A percentile compares a stretch with the other conserved stretches of the same genome.
Conservation (phyloP, 2,329 filamentous ascomycete genomes). For the Botrytis porri region DNA sequence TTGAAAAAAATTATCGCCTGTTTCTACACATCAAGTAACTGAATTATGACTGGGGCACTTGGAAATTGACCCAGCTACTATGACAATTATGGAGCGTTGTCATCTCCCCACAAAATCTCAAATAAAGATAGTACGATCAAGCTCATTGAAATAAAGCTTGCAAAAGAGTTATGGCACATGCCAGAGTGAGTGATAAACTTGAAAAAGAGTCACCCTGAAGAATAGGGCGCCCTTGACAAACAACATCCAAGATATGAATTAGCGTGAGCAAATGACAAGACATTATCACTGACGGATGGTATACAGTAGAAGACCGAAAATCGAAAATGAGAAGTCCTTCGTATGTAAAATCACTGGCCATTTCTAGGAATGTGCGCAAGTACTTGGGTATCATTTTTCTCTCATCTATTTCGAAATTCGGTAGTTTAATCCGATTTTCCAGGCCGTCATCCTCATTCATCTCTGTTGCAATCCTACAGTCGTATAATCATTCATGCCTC, state of each 20-base stretch:
- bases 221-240: background rate
- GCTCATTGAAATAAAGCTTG: background rate
- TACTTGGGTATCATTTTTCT: slow-evolving; percentile 15
- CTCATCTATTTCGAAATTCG: background rate
- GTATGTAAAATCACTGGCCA: background rate
- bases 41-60: too few relatives aligned
- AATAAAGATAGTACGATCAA: background rate
- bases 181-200: background rate
- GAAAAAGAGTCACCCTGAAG: background rate
- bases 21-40: background rate
- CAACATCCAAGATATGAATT: background rate
- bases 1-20: background rate
- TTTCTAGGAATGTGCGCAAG: background rate
- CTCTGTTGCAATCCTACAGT: background rate
- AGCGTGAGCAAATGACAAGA: background rate
- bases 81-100: background rate
- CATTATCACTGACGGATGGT: background rate
- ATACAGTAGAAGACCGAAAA: background rate
- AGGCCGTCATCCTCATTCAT: background rate
- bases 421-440: too few relatives aligned
- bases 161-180: background rate
- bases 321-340: background rate
- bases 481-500: background rate
- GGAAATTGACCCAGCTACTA: background rate
- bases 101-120: background rate